Evolutionary conservation across 2,329 filamentous ascomycete genomes (phyloP).

Genomic region (Talaromyces funiculosus): DNA sequence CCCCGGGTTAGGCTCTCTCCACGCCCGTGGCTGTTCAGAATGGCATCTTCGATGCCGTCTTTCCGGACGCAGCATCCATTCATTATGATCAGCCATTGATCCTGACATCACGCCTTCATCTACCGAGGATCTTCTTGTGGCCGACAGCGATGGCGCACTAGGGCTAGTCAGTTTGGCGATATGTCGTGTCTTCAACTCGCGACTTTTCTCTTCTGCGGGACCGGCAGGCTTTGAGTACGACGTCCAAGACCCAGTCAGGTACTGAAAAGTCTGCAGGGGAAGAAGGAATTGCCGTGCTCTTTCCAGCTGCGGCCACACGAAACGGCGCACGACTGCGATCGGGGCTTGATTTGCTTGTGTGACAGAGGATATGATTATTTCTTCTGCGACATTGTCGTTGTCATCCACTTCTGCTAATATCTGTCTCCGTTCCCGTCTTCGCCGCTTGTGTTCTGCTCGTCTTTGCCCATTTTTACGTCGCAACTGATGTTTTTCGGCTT

Average conservation of each 20-base stretch:
- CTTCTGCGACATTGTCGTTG: not conserved
- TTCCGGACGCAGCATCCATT: constrained; percentile 15
- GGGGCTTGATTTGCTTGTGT: constrained; percentile 16
- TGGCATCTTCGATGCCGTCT: constrained; percentile 32
- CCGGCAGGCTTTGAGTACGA: constrained; percentile 17
- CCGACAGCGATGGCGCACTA: constrained; percentile 1
- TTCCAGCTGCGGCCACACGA: constrained; percentile 28
- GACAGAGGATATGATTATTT: constrained; percentile 15
- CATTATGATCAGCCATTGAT: not conserved
- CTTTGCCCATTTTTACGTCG: not conserved
- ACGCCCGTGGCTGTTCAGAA: constrained; percentile 34
- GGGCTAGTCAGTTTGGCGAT: constrained; percentile 21
- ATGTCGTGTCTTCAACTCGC: not conserved
- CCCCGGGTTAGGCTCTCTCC: constrained; percentile 31
- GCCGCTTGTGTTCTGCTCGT: not conserved
- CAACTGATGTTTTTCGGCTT: not conserved
- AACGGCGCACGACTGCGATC: constrained; percentile 19
- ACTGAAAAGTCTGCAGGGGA: not conserved
- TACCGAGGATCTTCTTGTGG: not conserved
- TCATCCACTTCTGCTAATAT: not conserved
- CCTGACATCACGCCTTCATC: not conserved
- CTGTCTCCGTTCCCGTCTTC: not conserved
- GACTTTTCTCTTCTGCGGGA: constrained; percentile 10
- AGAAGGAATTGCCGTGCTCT: constrained; percentile 27
- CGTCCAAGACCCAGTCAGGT: constrained; percentile 18